Evolutionary conservation across 495 filamentous ascomycete genomes (phyloP), one percentile per base, ranked within the genome.

Genomic region (Trichoderma asperelloides): DNA sequence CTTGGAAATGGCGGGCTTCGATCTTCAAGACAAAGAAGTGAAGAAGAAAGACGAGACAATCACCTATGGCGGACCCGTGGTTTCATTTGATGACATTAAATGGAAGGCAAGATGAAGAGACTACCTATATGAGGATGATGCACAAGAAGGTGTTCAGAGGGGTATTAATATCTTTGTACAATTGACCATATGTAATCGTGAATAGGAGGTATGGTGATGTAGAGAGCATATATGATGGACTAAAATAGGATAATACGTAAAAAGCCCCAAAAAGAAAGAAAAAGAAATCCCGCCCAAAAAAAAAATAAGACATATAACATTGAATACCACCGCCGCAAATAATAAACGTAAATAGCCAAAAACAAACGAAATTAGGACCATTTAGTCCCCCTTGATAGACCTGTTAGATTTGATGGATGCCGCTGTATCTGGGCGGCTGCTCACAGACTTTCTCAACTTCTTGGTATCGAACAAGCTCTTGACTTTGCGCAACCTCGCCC

Each of bases 401-500:
- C 27, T 60, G 55, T 60, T 47, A 1, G 64, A 45, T n/a, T 28
- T 23, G 15, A 67, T 70, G 9, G 70, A 70, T 28, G 68, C 65
- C 30, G 62, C 45, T 0, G 70, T 77, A 3, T 68, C 73, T 7
- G 76, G 75, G 5, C 76, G 72, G 45, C 69, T 60, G 55, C 23
- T 70, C 25, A 70, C 68, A 39, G 78, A 69, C 66, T 71, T 84
- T 68, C 76, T 79, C 21, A 75, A 73, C 25, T 71, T 74, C 74
- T 85, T 86, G 13, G 79, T 79, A 68, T 85, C 81, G 68, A 87
- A 87, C 63, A 85, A 69, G 63, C 79, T 85, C 75, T 86, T 87
- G 18, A 87, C 82, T 68, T 79, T 76, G 69, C 81, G 77, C 68
- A 86, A 70, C 57, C 81, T 71, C 39, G 80, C 78, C 81, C 83